Evolutionary conservation across 2,329 filamentous ascomycete species (phyloP).

Genomic region (Trichoderma aggressivum): DNA sequence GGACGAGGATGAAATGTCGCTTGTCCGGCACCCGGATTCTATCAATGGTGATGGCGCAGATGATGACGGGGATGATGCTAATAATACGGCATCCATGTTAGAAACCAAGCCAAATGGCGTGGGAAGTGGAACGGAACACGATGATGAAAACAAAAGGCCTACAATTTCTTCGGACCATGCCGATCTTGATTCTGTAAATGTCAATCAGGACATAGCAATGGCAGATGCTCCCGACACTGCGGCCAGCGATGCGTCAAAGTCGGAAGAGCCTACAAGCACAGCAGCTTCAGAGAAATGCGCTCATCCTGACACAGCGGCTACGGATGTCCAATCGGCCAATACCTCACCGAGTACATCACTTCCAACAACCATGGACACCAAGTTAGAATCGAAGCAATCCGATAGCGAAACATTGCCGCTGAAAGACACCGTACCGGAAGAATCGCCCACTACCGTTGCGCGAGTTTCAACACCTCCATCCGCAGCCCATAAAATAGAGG

Average conservation of each 20-base stretch:
- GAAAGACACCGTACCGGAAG: constrained; percentile 25
- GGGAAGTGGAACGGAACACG: background rate
- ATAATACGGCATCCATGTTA: background rate
- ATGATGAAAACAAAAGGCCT: background rate
- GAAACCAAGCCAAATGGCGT: background rate
- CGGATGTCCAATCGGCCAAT: constrained; percentile 43
- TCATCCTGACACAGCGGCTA: constrained; percentile 43
- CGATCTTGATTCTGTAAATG: background rate
- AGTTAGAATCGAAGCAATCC: constrained; percentile 42
- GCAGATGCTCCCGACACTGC: background rate
- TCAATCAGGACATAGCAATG: constrained; percentile 8
- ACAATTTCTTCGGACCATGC: background rate
- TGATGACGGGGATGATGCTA: background rate
- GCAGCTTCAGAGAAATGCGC: constrained; percentile 26
- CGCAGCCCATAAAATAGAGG: constrained; percentile 58
- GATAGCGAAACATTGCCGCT: background rate
- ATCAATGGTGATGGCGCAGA: constrained; percentile 18
- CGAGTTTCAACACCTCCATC: constrained; percentile 31
- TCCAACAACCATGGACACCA: constrained; percentile 33
- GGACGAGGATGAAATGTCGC: constrained; percentile 36
- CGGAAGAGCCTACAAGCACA: background rate
- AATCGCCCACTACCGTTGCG: constrained; percentile 33
- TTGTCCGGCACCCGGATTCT: constrained; percentile 32
- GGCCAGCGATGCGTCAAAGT: background rate
- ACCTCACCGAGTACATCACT: constrained; percentile 26